Conservation (phyloP, 768 basidiomycete species). For the Chalciporus chontae region DNA sequence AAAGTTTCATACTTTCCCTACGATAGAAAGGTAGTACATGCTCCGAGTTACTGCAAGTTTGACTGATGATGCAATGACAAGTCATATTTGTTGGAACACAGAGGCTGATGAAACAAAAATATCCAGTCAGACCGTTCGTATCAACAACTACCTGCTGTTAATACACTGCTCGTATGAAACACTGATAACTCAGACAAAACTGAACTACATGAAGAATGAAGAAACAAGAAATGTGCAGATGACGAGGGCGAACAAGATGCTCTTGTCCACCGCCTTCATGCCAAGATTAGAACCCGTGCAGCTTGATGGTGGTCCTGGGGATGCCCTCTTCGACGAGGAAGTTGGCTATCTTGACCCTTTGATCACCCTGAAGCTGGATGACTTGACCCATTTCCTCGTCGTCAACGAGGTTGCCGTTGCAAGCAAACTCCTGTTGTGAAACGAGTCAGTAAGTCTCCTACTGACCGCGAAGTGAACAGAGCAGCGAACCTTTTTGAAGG, state of each 20-base stretch:
- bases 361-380: slow-evolving; percentile 98
- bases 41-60: neutral
- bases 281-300: slow-evolving; percentile 75
- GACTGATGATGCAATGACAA: neutral
- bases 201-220: slow-evolving; percentile 18
- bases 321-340: slow-evolving; percentile 87
- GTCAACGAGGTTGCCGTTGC: slow-evolving; percentile 95
- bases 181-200: slow-evolving; percentile 16
- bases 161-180: slow-evolving; percentile 26
- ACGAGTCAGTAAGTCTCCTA: slow-evolving; percentile 6
- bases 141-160: slow-evolving; percentile 23
- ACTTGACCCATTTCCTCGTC: slow-evolving; percentile 96
- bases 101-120: slow-evolving; percentile 5
- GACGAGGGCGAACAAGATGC: slow-evolving; percentile 1
- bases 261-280: slow-evolving; percentile 1
- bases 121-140: slow-evolving; percentile 25
- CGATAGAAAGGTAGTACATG: neutral
- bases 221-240: slow-evolving; percentile 13
- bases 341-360: slow-evolving; percentile 82
- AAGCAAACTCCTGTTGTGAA: slow-evolving; percentile 83
- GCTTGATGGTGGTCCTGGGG: slow-evolving; percentile 72
- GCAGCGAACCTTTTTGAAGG: slow-evolving; percentile 86
- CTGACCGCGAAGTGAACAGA: neutral
- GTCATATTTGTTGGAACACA: neutral
- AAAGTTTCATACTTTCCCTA: slow-evolving; percentile 11